These are phyloP conservation scores for Rubia occidens DNA, from an alignment of 305 asterid genomes.

Conservation along the genomic window DNA sequence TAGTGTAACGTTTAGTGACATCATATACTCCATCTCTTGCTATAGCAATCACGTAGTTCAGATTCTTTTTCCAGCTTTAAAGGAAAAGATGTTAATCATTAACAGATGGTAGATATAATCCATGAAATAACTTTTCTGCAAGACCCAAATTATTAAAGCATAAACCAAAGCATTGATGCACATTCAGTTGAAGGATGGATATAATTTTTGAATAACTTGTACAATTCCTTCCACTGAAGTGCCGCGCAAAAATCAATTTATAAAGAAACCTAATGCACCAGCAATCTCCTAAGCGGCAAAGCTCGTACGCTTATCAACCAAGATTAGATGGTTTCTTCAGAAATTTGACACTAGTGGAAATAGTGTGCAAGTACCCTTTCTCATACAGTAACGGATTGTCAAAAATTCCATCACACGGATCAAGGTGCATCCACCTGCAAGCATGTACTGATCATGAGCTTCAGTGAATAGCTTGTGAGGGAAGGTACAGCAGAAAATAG, in stretches of 20 bases:
- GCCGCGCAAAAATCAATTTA: background rate
- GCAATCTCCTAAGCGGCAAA: background rate
- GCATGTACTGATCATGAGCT: constrained; percentile 17
- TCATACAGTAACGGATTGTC: constrained; percentile 87
- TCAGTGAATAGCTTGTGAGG: constrained; percentile 16
- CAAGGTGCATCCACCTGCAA: constrained; percentile 99
- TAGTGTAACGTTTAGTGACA: constrained; percentile 88
- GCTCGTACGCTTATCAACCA: background rate
- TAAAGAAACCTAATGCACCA: background rate
- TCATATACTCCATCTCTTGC: constrained; percentile 84
- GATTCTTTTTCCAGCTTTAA: constrained; percentile 73
- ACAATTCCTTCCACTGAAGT: background rate
- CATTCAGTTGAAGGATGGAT: background rate
- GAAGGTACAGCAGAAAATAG: constrained; percentile 17
- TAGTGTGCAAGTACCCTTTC: constrained; percentile 58
- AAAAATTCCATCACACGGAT: constrained; percentile 93
- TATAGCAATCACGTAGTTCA: constrained; percentile 61
- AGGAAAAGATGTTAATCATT: constrained; percentile 25
- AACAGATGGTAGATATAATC: constrained; percentile 13
- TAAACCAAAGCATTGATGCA: background rate
- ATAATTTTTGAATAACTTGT: background rate
- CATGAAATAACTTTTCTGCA: background rate
- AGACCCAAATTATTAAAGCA: background rate
- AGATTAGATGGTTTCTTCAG: background rate
- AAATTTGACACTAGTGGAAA: background rate